These are phyloP conservation scores for Podila epigama DNA, from an alignment of 192 early-diverging fungal species.

Conservation along the genomic window DNA sequence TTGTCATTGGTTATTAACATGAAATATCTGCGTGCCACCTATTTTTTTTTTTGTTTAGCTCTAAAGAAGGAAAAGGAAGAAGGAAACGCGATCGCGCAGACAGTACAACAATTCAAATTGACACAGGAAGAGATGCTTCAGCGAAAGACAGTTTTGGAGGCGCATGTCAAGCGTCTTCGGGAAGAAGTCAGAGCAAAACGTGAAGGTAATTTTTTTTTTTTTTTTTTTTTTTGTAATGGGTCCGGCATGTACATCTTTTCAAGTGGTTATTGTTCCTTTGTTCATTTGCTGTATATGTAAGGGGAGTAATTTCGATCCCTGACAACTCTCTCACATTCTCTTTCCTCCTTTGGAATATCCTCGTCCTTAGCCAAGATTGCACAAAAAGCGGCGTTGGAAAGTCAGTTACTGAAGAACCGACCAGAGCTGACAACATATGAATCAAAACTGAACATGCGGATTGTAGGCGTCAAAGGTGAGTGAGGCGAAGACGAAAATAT, in stretches of 20 bases:
- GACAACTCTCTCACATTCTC: no score
- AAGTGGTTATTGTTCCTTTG: no score
- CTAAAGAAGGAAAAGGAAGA: constrained; percentile 57
- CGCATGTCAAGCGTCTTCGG: constrained; percentile 50
- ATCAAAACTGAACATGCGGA: constrained; percentile 59
- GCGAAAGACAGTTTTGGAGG: constrained; percentile 28
- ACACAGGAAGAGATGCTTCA: constrained; percentile 52
- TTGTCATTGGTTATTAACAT: no score
- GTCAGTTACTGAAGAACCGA: constrained; percentile 56
- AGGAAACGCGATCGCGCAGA: constrained; percentile 52
- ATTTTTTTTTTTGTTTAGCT: constrained; percentile 22
- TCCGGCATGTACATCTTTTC: no score
- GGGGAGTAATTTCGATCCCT: no score
- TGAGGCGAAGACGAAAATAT: no score
- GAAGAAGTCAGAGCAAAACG: constrained; percentile 58
- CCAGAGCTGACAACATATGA: constrained; percentile 68
- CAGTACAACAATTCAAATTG: constrained; percentile 51
- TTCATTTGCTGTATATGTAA: neutral
- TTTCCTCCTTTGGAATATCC: neutral
- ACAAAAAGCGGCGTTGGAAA: constrained; percentile 54
- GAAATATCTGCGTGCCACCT: neutral
- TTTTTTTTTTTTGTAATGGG: neutral
- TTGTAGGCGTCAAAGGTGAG: constrained; percentile 47
- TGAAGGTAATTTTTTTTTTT: constrained; percentile 40
- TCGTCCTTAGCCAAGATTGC: constrained; percentile 45